phyloP scores from a whole-genome alignment of 2,329 filamentous ascomycete species.

The Calonectria henricotiae region DNA sequence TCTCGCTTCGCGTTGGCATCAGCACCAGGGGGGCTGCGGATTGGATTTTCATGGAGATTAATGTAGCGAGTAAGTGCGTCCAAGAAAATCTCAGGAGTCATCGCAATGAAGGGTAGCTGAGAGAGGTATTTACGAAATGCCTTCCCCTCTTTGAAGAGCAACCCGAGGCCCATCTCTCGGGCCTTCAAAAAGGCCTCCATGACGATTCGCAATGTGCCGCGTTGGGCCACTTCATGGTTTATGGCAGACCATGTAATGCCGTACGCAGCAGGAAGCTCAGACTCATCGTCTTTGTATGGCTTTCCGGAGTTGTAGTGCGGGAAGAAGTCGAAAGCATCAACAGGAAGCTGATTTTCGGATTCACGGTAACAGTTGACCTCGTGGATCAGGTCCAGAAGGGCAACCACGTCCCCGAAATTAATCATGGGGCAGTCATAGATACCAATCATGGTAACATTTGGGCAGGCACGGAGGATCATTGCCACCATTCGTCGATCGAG shows the following conservation, averaged over 20 bases:
- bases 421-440: conserved; percentile 60
- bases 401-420: conserved; percentile 57
- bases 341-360: conserved; percentile 23
- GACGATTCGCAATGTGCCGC: conserved; percentile 56
- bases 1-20: conserved; percentile 37
- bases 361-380: conserved; percentile 55
- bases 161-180: conserved; percentile 49
- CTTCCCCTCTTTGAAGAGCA: conserved; percentile 54
- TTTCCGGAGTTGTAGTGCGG: conserved; percentile 55
- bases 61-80: conserved; percentile 56
- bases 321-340: conserved; percentile 57
- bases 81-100: conserved; percentile 54
- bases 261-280: conserved; percentile 44
- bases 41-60: conserved; percentile 38
- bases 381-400: conserved; percentile 57
- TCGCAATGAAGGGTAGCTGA: conserved; percentile 53
- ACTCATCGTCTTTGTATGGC: conserved; percentile 34
- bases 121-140: conserved; percentile 55
- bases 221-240: conserved; percentile 52
- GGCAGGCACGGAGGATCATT: conserved; percentile 56
- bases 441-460: conserved; percentile 55
- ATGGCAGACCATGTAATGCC: conserved; percentile 54
- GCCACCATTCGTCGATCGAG: conserved; percentile 57
- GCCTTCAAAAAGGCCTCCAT: conserved; percentile 58
- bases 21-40: background rate